Evolutionary conservation across 768 basidiomycete genomes (phyloP).

Genomic region (Lentinula guzmanii): DNA sequence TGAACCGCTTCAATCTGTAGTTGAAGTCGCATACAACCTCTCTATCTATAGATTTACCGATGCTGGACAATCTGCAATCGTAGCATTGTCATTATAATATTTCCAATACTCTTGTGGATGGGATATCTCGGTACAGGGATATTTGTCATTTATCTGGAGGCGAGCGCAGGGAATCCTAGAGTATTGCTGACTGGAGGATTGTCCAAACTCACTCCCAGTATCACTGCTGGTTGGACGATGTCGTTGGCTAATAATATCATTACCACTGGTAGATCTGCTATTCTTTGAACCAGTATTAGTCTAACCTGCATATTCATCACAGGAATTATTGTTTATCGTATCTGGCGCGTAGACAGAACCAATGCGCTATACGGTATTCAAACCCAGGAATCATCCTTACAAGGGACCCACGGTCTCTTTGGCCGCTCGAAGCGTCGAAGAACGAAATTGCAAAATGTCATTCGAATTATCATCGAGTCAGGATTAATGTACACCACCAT

Average conservation of each 20-base stretch:
- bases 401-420: not conserved
- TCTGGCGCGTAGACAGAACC: constrained; percentile 8
- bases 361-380: constrained; percentile 1
- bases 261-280: constrained; percentile 7
- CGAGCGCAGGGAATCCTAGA: not conserved
- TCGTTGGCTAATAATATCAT: constrained; percentile 8
- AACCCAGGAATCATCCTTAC: not conserved
- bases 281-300: not conserved
- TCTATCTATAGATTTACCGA: constrained; percentile 7
- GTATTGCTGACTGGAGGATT: not conserved
- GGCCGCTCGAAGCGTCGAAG: not conserved
- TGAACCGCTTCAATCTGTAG: not conserved
- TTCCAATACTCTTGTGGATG: constrained; percentile 2
- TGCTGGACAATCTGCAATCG: constrained; percentile 9
- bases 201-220: not conserved
- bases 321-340: constrained; percentile 11
- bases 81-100: not conserved
- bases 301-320: not conserved
- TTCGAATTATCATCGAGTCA: constrained; percentile 11
- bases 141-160: constrained; percentile 7
- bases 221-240: constrained; percentile 5
- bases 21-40: not conserved
- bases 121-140: not conserved
- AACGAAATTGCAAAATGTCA: constrained; percentile 8
- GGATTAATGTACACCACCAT: constrained; percentile 9